phyloP scores from a whole-genome alignment of 345 rosid species.

The Bruguiera parviflora region DNA sequence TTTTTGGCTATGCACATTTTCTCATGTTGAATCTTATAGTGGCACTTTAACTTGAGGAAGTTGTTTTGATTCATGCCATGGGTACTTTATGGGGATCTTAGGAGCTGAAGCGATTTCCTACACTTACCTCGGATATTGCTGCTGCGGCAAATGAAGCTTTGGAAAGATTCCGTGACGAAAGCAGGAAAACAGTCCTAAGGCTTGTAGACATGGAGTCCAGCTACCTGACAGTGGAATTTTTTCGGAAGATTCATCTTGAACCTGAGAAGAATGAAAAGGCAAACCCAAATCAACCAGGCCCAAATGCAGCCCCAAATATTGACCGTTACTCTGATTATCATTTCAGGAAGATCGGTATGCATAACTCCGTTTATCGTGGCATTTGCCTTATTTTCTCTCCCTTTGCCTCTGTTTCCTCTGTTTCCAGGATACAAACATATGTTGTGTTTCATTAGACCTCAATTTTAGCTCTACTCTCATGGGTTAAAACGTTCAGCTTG shows the following conservation, averaged over 20 bases:
- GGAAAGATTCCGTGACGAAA: conserved; percentile 90
- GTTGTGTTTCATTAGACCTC: neutral
- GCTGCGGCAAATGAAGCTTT: conserved; percentile 89
- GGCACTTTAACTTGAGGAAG: neutral
- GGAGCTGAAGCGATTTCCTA: conserved; percentile 95
- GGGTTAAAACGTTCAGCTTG: neutral
- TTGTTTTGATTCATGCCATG: conserved; percentile 2
- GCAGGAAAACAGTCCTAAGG: conserved; percentile 80
- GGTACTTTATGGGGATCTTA: conserved; percentile 28
- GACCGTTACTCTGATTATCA: conserved; percentile 74
- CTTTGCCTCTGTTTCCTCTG: neutral
- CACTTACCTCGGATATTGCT: conserved; percentile 83
- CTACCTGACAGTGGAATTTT: conserved; percentile 93
- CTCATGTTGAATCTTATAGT: neutral
- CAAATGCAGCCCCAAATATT: conserved; percentile 38
- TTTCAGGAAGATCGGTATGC: conserved; percentile 82
- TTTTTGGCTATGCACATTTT: neutral
- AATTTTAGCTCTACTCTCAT: neutral
- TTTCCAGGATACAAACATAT: neutral
- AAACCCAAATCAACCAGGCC: conserved; percentile 26
- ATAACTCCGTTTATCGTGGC: neutral
- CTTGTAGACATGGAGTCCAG: conserved; percentile 98
- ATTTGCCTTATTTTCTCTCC: neutral
- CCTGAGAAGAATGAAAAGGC: conserved; percentile 61
- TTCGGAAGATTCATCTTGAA: conserved; percentile 84